Percentiles rank a stretch among this genome's conserved stretches.
phyloP scores from a whole-genome alignment of 257 asterid genomes.

The Nicotiana sylvestris region DNA sequence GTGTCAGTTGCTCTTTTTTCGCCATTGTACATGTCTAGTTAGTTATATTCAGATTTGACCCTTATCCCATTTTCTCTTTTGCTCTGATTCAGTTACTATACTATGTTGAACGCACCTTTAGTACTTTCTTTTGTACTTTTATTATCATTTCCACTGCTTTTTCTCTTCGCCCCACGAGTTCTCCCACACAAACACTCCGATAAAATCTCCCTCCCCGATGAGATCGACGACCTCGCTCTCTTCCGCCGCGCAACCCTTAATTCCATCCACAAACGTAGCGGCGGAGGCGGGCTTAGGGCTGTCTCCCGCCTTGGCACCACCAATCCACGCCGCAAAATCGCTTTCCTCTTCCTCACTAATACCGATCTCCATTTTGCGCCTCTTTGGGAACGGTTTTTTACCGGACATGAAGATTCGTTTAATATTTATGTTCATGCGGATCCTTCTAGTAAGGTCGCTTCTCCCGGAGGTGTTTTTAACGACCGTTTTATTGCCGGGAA shows the following conservation, averaged over 20 bases:
- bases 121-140: slow-evolving; percentile 38
- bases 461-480: slow-evolving; percentile 54
- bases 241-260: slow-evolving; percentile 57
- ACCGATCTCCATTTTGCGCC: slow-evolving; percentile 67
- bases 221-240: slow-evolving; percentile 61
- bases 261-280: slow-evolving; percentile 12
- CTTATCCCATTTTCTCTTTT: background rate
- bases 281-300: background rate
- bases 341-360: slow-evolving; percentile 68
- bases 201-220: slow-evolving; percentile 47
- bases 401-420: slow-evolving; percentile 22
- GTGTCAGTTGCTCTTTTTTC: background rate
- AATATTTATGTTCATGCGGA: slow-evolving; percentile 71
- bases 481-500: slow-evolving; percentile 46
- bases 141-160: slow-evolving; percentile 49
- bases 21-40: background rate
- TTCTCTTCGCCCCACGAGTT: slow-evolving; percentile 40
- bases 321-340: slow-evolving; percentile 44
- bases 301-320: slow-evolving; percentile 29
- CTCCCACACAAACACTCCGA: slow-evolving; percentile 32
- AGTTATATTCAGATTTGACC: background rate
- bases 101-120: slow-evolving; percentile 45
- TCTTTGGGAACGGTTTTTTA: slow-evolving; percentile 60
- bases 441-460: slow-evolving; percentile 33
- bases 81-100: slow-evolving; percentile 11